phyloP scores from a whole-genome alignment of 805 yeast genomes.

The Hanseniaspora nectarophila region DNA sequence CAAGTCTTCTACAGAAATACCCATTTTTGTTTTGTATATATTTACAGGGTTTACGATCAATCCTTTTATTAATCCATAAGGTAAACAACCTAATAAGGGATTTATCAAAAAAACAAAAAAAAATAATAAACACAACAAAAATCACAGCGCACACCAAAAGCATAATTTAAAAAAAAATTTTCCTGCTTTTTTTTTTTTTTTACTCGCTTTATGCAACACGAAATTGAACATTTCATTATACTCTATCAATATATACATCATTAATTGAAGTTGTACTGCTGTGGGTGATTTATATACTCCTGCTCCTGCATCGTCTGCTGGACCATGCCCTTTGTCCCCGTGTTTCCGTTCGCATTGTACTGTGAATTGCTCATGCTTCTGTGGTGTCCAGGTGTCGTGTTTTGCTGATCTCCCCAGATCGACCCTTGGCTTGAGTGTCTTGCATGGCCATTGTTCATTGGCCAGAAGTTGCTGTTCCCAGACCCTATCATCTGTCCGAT shows the following conservation, averaged over 20 bases:
- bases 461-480: background rate
- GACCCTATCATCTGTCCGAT: background rate
- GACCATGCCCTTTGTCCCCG: background rate
- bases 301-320: conserved; percentile 5
- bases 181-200: too few relatives aligned
- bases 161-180: too few relatives aligned
- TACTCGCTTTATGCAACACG: too few relatives aligned
- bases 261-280: conserved; percentile 7
- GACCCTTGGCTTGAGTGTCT: conserved; percentile 14
- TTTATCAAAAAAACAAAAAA: background rate
- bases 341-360: background rate
- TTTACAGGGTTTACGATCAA: background rate
- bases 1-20: conserved; percentile 38
- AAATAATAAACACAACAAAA: too few relatives aligned
- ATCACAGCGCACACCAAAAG: too few relatives aligned
- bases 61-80: too few relatives aligned
- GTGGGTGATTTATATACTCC: conserved; percentile 4
- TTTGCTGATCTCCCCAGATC: conserved; percentile 3
- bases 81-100: too few relatives aligned
- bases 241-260: too few relatives aligned
- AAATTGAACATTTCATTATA: too few relatives aligned
- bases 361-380: conserved; percentile 6
- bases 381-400: background rate
- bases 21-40: background rate
- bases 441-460: background rate